Conservation (phyloP, 371 early-diverging fungal genomes). For the Actinomortierella wolfii region DNA sequence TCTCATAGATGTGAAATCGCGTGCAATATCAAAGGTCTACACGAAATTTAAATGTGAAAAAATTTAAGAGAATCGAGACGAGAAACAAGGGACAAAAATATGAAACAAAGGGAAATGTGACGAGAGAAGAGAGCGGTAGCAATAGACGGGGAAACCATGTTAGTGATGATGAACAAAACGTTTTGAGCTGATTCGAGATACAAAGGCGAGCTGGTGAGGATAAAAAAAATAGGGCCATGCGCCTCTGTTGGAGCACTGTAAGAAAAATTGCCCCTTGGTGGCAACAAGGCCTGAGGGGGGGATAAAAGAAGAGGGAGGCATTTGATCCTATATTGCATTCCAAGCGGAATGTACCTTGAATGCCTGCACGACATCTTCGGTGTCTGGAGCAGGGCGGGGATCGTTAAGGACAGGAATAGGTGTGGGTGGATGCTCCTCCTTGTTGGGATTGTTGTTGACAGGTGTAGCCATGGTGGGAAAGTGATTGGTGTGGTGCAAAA, state of each 20-base stretch:
- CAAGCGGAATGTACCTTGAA: conserved; percentile 26
- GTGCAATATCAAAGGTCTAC: conserved; percentile 32
- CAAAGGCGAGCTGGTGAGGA: background rate
- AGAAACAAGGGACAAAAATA: background rate
- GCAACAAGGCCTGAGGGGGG: background rate
- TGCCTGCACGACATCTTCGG: conserved; percentile 40
- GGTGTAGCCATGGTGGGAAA: too few relatives aligned
- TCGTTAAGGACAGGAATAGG: conserved; percentile 40
- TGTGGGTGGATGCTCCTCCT: conserved; percentile 34
- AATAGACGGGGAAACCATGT: too few relatives aligned
- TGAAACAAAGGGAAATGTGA: background rate
- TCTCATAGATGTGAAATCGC: conserved; percentile 35
- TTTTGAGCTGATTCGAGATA: background rate
- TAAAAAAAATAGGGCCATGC: background rate
- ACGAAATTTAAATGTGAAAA: background rate
- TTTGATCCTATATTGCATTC: background rate
- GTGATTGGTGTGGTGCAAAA: too few relatives aligned
- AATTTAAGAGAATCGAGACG: background rate
- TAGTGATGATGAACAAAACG: too few relatives aligned
- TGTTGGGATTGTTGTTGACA: conserved; percentile 28
- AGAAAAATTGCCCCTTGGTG: too few relatives aligned
- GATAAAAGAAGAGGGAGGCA: background rate
- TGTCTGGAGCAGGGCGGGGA: conserved; percentile 33
- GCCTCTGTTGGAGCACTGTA: too few relatives aligned
- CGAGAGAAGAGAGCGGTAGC: background rate